Percentiles rank a stretch among this genome's conserved stretches.
These are phyloP conservation scores for Tuber aestivum DNA, from an alignment of 495 filamentous ascomycete genomes.

Conservation along the genomic window DNA sequence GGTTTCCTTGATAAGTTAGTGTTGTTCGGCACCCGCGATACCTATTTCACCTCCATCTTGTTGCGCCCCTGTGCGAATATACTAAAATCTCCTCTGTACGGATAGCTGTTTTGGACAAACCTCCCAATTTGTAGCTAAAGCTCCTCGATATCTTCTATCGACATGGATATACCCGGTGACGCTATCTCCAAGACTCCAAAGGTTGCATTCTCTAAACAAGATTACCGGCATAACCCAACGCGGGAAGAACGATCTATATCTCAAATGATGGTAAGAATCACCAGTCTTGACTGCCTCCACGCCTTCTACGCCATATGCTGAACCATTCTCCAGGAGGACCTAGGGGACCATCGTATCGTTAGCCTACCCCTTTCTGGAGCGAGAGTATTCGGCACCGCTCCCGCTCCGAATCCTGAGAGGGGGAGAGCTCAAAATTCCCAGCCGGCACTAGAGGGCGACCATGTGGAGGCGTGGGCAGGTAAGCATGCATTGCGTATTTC, in stretches of 20 bases:
- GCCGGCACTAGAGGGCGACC: conserved; percentile 12
- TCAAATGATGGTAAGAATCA: conserved; percentile 35
- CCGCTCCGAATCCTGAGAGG: conserved; percentile 32
- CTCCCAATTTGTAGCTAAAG: too few relatives aligned
- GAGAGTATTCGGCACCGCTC: conserved; percentile 17
- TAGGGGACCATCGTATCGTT: conserved; percentile 33
- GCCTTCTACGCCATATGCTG: background rate
- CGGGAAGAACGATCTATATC: conserved; percentile 19
- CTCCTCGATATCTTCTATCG: background rate
- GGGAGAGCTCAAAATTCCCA: conserved; percentile 12
- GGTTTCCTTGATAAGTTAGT: background rate
- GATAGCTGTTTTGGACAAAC: background rate
- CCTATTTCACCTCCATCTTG: background rate
- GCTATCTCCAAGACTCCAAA: background rate
- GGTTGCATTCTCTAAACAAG: conserved; percentile 28
- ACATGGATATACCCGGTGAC: background rate
- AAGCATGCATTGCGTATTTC: background rate
- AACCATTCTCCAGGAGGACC: conserved; percentile 28
- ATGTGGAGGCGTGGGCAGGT: conserved; percentile 28
- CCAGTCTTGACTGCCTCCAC: background rate
- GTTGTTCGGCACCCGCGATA: background rate
- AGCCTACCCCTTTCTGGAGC: conserved; percentile 34
- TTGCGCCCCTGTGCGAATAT: background rate
- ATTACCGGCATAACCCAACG: conserved; percentile 18
- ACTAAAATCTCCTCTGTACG: background rate